These are phyloP conservation scores for Backusella parvicylindrica DNA, from an alignment of 192 early-diverging fungal genomes.

Conservation along the genomic window DNA sequence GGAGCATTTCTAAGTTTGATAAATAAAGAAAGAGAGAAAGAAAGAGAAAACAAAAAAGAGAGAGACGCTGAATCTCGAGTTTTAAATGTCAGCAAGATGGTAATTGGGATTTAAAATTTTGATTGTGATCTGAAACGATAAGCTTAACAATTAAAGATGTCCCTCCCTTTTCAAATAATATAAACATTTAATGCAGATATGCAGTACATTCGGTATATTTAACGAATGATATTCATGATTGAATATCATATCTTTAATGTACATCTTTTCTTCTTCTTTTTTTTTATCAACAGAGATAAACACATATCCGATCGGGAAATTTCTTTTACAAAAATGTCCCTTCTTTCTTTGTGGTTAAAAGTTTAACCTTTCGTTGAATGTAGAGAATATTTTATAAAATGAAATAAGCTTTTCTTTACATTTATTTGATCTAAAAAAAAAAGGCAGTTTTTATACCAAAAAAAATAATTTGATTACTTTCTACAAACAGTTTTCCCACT, in stretches of 20 bases:
- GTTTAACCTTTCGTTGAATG: too few species aligned
- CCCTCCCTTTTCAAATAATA: too few species aligned
- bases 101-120: not conserved
- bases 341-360: too few species aligned
- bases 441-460: too few species aligned
- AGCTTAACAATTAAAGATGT: not conserved
- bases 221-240: not conserved
- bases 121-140: not conserved
- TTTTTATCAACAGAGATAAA: too few species aligned
- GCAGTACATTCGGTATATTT: too few species aligned
- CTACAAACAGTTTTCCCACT: conserved; percentile 6
- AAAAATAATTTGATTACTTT: not conserved
- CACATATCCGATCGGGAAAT: not conserved
- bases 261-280: not conserved
- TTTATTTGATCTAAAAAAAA: too few species aligned
- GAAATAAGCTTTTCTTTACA: too few species aligned
- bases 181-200: too few species aligned
- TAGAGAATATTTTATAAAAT: too few species aligned
- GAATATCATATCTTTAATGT: not conserved
- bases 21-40: not conserved
- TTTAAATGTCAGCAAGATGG: not conserved
- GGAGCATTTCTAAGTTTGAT: not conserved
- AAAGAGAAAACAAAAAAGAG: not conserved
- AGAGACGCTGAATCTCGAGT: not conserved
- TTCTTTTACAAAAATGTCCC: too few species aligned